Percentiles rank a stretch among this genome's conserved stretches.
These are phyloP conservation scores for Huntiella abstrusa DNA, from an alignment of 2,329 filamentous ascomycete species.

Conservation along the genomic window DNA sequence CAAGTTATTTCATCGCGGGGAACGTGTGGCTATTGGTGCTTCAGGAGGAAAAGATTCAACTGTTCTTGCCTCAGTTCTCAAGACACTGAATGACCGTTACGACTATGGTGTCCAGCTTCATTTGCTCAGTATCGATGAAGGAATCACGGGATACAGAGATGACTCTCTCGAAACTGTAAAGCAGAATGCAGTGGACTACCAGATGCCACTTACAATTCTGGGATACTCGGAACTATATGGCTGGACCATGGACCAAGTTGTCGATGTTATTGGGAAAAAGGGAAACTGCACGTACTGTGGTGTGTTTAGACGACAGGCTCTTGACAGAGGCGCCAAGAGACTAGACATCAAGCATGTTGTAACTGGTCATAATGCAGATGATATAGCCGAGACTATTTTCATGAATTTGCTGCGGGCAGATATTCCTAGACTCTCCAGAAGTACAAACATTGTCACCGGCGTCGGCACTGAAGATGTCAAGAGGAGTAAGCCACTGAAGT, in stretches of 20 bases:
- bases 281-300: conserved; percentile 98
- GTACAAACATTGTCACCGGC: conserved; percentile 75
- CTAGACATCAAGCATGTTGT: conserved; percentile 83
- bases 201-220: conserved; percentile 78
- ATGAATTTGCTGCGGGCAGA: conserved; percentile 94
- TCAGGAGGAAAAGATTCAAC: conserved; percentile 97
- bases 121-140: conserved; percentile 84
- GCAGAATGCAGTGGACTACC: conserved; percentile 76
- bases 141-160: conserved; percentile 91
- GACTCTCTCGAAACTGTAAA: conserved; percentile 94
- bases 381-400: conserved; percentile 89
- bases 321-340: conserved; percentile 79
- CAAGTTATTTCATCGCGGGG: conserved; percentile 63
- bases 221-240: conserved; percentile 89
- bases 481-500: conserved; percentile 90
- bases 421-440: conserved; percentile 66
- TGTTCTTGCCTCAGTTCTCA: conserved; percentile 82
- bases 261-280: conserved; percentile 90
- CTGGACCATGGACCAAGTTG: conserved; percentile 99
- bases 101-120: conserved; percentile 72
- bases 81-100: conserved; percentile 81
- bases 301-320: conserved; percentile 81
- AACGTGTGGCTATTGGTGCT: conserved; percentile 82
- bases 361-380: conserved; percentile 93
- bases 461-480: conserved; percentile 71